Evolutionary conservation across 352 stramenopile genomes (phyloP).

Genomic region (Pythium aquatile): DNA sequence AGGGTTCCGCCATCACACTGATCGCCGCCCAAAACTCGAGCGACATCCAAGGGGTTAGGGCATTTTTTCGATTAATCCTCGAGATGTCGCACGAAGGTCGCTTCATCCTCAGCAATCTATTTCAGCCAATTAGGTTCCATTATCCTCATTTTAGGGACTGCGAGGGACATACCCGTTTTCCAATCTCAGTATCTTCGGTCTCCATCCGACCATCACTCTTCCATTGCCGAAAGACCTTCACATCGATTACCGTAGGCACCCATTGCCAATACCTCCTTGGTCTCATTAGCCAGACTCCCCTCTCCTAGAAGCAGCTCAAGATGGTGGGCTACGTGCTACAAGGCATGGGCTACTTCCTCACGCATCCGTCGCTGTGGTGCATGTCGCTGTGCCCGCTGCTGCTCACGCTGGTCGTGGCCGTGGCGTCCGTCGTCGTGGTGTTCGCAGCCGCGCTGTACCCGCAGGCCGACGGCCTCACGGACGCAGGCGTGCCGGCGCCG

Average conservation of each 20-base stretch:
- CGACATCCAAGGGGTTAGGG: constrained; percentile 1
- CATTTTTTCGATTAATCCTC: background rate
- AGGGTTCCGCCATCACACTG: background rate
- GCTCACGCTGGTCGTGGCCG: constrained; percentile 51
- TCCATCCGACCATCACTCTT: background rate
- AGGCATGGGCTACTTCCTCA: constrained; percentile 53
- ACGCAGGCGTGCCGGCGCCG: constrained; percentile 33
- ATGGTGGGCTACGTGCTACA: constrained; percentile 61
- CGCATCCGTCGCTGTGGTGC: constrained; percentile 60
- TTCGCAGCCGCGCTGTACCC: constrained; percentile 46
- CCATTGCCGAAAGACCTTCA: background rate
- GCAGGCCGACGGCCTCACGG: constrained; percentile 42
- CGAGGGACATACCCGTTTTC: background rate
- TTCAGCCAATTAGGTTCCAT: background rate
- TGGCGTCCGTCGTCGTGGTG: constrained; percentile 43
- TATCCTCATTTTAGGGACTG: background rate
- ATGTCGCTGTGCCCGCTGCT: constrained; percentile 54
- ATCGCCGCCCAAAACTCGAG: background rate
- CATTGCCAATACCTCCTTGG: too few species aligned
- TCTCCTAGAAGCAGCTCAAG: background rate
- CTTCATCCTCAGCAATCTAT: background rate
- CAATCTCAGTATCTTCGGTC: constrained; percentile 3
- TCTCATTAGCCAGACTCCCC: too few species aligned
- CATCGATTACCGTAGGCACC: background rate
- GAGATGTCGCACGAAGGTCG: constrained; percentile 7